A percentile compares a stretch with the other conserved stretches of the same genome.
These are phyloP conservation scores for Clitopilus hobsonii DNA, from an alignment of 768 basidiomycete species.

Conservation along the genomic window DNA sequence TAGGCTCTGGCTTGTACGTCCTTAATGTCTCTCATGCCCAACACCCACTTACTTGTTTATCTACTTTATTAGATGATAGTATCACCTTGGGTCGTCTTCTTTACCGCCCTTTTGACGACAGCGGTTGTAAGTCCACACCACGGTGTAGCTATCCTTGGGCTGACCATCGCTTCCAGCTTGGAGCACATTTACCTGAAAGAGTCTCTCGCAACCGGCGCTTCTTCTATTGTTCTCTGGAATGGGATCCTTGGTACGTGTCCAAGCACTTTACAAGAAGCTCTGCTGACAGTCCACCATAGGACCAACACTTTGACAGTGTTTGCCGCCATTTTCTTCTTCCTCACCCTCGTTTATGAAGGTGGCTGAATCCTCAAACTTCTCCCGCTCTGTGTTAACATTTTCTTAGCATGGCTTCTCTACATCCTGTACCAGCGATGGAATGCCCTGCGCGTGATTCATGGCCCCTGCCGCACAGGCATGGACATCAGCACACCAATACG, in stretches of 20 bases:
- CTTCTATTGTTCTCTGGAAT: conserved; percentile 47
- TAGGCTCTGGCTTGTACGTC: conserved; percentile 32
- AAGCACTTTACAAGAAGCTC: not conserved
- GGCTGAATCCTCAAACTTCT: no score
- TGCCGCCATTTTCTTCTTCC: conserved; percentile 34
- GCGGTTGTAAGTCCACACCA: conserved; percentile 33
- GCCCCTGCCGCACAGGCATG: conserved; percentile 17
- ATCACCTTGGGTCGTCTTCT: conserved; percentile 35
- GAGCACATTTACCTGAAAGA: not conserved
- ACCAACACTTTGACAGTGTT: conserved; percentile 35
- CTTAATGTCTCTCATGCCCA: not conserved
- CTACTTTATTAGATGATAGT: conserved; percentile 30
- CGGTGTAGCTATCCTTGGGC: no score
- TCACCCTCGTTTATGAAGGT: conserved; percentile 36
- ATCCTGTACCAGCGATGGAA: conserved; percentile 32
- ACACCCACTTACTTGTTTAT: not conserved
- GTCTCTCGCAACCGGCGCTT: conserved; percentile 44
- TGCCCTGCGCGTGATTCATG: conserved; percentile 14
- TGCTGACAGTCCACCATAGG: conserved; percentile 16
- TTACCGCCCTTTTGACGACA: conserved; percentile 32
- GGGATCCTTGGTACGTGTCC: conserved; percentile 25
- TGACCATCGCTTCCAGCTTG: not conserved
- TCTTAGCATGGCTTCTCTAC: conserved; percentile 35
- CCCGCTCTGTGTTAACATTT: no score
- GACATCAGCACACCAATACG: conserved; percentile 42